Base-by-base conservation (phyloP, 768 basidiomycete species). In the Coprinellus micaceus region DNA sequence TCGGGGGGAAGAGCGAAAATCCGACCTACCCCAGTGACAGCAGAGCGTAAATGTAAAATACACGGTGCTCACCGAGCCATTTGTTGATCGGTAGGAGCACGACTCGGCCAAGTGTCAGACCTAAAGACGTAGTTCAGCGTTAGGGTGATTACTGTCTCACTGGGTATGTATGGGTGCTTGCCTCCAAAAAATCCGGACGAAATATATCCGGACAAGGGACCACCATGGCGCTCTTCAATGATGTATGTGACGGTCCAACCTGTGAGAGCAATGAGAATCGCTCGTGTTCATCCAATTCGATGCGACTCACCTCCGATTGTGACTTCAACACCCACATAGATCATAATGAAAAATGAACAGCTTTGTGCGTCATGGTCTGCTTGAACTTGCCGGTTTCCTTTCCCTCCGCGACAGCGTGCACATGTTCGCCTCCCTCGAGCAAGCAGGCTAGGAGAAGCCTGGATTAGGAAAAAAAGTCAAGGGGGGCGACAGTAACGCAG, bases 321-420 rank as follows among this genome's bases (percentile, higher is more conserved):
- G 0, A 88, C 85, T 61, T 88, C 87, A 2, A 84, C 79, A 6
- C 87, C 87, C 19, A 88, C 84, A 62, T 88, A 88, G 0, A 88
- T 77, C 12, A 87, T 70, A 51, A 80, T 77, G 61, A 85, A 89
- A 58, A 83, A 69, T 88, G 85, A 1, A 88, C 84, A 1, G 77
- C 75, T 54, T 73, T 80, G 49, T 77, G 71, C 1, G 65, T 56
- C 48, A 87, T 62, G 53, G 87, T 83, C 58, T 85, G 81, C 21
- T 73, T 71, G 64, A 69, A 67, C 46, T 77, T 51, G 19, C 36
- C 47, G 2, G 15, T 69, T 69, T 37, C 48, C 28, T 40, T 2
- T 10, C 26, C 47, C 47, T 72, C 46, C 39, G 64, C 73, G 11
- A 53, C 63, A 22, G 67, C 66, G 11, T 63, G 67, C 25, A 65